These are phyloP conservation scores for Pythium pyrilobum DNA, from an alignment of 352 stramenopile species.

Conservation along the genomic window DNA sequence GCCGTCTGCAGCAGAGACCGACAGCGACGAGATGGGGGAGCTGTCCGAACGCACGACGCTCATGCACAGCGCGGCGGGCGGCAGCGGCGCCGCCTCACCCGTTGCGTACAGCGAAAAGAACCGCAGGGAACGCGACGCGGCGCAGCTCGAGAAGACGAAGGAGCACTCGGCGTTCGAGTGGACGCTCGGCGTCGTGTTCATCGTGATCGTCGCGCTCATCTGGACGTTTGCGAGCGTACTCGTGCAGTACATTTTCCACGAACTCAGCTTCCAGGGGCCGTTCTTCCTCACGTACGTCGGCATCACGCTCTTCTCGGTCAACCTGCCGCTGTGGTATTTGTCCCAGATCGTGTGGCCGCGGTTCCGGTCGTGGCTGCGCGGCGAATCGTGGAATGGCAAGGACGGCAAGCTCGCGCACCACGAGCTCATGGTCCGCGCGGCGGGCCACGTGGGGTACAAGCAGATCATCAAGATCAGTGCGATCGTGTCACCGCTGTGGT, in stretches of 20 bases:
- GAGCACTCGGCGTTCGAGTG: conserved; percentile 49
- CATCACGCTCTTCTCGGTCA: conserved; percentile 82
- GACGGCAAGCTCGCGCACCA: conserved; percentile 32
- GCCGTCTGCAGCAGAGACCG: background rate
- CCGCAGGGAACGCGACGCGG: background rate
- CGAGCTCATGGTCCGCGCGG: conserved; percentile 25
- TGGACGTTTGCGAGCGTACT: conserved; percentile 84
- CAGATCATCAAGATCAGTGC: conserved; percentile 44
- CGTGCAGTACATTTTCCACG: conserved; percentile 87
- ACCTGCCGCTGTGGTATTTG: conserved; percentile 72
- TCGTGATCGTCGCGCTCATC: conserved; percentile 71
- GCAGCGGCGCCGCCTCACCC: background rate
- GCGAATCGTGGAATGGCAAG: conserved; percentile 23
- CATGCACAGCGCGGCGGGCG: conserved; percentile 2
- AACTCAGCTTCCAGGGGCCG: conserved; percentile 77
- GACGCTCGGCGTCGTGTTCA: conserved; percentile 66
- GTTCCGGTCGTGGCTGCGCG: conserved; percentile 29
- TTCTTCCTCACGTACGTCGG: conserved; percentile 90
- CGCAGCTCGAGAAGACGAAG: conserved; percentile 6
- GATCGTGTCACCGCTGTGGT: conserved; percentile 92
- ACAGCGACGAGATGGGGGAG: conserved; percentile 5
- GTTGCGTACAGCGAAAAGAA: background rate
- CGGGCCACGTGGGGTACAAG: conserved; percentile 31
- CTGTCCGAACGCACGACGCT: conserved; percentile 26
- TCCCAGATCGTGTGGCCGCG: conserved; percentile 46